phyloP scores from a whole-genome alignment of 257 asterid species.

The Fraxinus pennsylvanica region DNA sequence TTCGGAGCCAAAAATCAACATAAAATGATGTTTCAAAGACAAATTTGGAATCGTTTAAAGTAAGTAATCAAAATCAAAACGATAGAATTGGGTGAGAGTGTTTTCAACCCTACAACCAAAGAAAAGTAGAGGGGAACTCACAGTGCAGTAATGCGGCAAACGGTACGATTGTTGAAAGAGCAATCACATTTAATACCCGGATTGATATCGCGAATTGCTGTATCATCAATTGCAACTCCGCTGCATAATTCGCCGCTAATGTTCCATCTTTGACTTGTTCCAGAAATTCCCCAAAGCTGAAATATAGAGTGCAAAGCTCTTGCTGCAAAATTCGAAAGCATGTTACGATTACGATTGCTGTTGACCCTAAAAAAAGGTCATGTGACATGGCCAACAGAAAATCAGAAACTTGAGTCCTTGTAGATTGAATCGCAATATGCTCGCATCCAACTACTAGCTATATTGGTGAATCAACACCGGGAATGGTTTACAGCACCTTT shows the following conservation, averaged over 20 bases:
- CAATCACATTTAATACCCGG: slow-evolving; percentile 75
- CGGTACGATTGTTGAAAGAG: slow-evolving; percentile 34
- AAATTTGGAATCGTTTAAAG: not conserved
- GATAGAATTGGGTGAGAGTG: not conserved
- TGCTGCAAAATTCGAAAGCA: slow-evolving; percentile 34
- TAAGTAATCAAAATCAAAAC: not conserved
- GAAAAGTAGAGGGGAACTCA: not conserved
- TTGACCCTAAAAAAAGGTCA: too few species aligned
- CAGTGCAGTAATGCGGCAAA: slow-evolving; percentile 46
- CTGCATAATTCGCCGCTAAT: slow-evolving; percentile 61
- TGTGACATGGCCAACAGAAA: too few species aligned
- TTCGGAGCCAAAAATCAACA: slow-evolving; percentile 3
- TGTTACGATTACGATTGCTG: not conserved
- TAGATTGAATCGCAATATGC: too few species aligned
- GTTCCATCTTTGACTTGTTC: slow-evolving; percentile 48
- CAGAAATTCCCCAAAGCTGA: slow-evolving; percentile 36
- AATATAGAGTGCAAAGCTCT: slow-evolving; percentile 53
- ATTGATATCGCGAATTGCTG: slow-evolving; percentile 18
- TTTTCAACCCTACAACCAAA: not conserved
- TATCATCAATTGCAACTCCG: slow-evolving; percentile 50
- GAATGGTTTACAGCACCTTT: too few species aligned
- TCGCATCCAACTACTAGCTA: too few species aligned
- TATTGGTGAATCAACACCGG: too few species aligned
- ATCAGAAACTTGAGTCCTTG: too few species aligned
- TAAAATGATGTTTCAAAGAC: not conserved